Evolutionary conservation across 305 asterid genomes (phyloP).

Genomic region (Solanum hybrid): DNA sequence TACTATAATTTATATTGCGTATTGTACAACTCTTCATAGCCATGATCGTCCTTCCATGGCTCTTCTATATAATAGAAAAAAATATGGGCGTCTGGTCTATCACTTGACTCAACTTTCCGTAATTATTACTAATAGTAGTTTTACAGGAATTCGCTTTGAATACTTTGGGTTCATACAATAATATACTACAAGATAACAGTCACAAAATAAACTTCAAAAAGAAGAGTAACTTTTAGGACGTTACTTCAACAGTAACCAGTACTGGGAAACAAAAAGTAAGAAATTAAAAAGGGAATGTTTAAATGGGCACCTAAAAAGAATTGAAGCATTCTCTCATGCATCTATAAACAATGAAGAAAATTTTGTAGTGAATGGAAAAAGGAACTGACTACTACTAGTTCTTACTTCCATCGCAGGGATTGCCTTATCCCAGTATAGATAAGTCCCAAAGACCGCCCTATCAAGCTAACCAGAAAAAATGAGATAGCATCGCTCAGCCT

Average conservation of each 20-base stretch:
- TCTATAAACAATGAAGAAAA: background rate
- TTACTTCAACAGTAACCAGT: background rate
- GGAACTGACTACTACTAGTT: background rate
- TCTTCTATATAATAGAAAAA: too few species aligned
- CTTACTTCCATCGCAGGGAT: slow-evolving; percentile 68
- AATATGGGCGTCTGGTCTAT: background rate
- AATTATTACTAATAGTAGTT: background rate
- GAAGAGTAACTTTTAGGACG: background rate
- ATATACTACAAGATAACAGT: background rate
- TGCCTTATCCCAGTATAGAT: slow-evolving; percentile 87
- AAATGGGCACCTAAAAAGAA: background rate
- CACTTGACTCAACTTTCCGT: background rate
- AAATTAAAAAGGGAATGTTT: background rate
- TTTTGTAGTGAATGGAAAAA: background rate
- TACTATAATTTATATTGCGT: too few species aligned
- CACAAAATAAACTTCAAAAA: background rate
- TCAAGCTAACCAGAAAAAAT: slow-evolving; percentile 74
- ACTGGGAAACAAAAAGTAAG: background rate
- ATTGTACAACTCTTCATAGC: too few species aligned
- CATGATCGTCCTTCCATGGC: too few species aligned
- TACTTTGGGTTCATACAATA: background rate
- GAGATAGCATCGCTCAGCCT: slow-evolving; percentile 84
- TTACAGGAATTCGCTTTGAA: background rate
- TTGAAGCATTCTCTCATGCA: background rate
- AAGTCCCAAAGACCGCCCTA: slow-evolving; percentile 88